Evolutionary conservation across 306 rosid genomes (phyloP).

Genomic region (Medicago lupulina): DNA sequence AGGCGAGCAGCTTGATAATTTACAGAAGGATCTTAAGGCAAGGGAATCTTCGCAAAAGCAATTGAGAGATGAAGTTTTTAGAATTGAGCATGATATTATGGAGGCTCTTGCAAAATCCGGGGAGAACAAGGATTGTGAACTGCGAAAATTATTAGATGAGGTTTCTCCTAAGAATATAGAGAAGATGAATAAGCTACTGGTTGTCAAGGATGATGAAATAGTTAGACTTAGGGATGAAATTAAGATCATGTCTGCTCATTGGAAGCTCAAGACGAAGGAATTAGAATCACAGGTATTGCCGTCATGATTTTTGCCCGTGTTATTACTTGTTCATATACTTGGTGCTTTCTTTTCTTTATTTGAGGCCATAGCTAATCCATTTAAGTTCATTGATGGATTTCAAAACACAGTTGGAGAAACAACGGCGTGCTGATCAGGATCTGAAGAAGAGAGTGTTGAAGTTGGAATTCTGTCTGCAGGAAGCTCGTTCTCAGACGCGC

Average conservation of each 20-base stretch:
- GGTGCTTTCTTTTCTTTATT: neutral
- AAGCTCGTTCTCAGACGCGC: slow-evolving; percentile 89
- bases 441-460: slow-evolving; percentile 90
- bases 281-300: slow-evolving; percentile 86
- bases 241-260: slow-evolving; percentile 78
- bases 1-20: slow-evolving; percentile 80
- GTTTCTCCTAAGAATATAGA: slow-evolving; percentile 85
- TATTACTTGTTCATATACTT: slow-evolving; percentile 11
- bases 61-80: slow-evolving; percentile 80
- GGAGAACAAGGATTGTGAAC: slow-evolving; percentile 72
- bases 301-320: slow-evolving; percentile 12
- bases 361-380: slow-evolving; percentile 30
- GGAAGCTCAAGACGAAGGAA: slow-evolving; percentile 93
- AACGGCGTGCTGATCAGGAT: slow-evolving; percentile 89
- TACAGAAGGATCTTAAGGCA: slow-evolving; percentile 81
- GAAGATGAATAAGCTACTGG: slow-evolving; percentile 73
- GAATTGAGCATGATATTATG: slow-evolving; percentile 85
- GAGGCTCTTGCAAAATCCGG: slow-evolving; percentile 73
- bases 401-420: slow-evolving; percentile 84
- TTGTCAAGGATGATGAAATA: slow-evolving; percentile 82
- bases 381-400: slow-evolving; percentile 38
- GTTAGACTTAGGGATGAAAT: slow-evolving; percentile 77
- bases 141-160: slow-evolving; percentile 76
- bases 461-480: slow-evolving; percentile 93
- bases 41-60: slow-evolving; percentile 94